Evolutionary conservation across 805 yeast genomes (phyloP), one percentile per base, ranked within the genome.

Genomic region (Monosporozyma aerobia): DNA sequence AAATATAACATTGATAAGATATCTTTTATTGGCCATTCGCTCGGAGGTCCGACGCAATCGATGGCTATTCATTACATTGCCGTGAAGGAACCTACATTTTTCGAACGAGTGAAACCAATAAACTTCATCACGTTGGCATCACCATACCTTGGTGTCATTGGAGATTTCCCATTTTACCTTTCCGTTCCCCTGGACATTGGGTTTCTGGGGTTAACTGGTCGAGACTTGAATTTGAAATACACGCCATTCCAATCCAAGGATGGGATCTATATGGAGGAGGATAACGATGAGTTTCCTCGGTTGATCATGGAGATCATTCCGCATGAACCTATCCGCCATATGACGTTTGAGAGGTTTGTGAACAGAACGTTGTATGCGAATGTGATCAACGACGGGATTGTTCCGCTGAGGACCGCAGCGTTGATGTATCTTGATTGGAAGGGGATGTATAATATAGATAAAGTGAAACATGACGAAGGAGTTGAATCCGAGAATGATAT

Each of bases 11-110:
- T 88, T 7, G 67, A 69, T 11, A 81, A 80, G 59, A 80, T 92
- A 4, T 92, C 98, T 2, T 90, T 94, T 61, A 73, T 94, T 22
- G 96, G 94, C 1, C 99, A 94, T 68, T 92, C 98, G 0, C 72
- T 94, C 27, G 99, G 99, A 16, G 99, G 99, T 0, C 79, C 87
- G 16, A 86, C 86, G 9, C 97, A 92, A 70, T 81, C 95, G 0
- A 92, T 87, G 75, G 95, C 98, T 1, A 74, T 94, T 43, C 94
- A 92, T 2, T 85, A 89, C 63, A 77, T 94, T 5, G 52, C 75
- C 13, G 64, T 71, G 8, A 64, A 79, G 53, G 75, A 82, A 54
- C 95, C 96, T 0, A 77, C 80, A 60, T 81, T 90, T 58, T 90
- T 92, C 63, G 66, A 77, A 14, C 60, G 60, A 16, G 73, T 85